These are phyloP conservation scores for Haplographium delicatum DNA, from an alignment of 495 filamentous ascomycete species.

Conservation along the genomic window DNA sequence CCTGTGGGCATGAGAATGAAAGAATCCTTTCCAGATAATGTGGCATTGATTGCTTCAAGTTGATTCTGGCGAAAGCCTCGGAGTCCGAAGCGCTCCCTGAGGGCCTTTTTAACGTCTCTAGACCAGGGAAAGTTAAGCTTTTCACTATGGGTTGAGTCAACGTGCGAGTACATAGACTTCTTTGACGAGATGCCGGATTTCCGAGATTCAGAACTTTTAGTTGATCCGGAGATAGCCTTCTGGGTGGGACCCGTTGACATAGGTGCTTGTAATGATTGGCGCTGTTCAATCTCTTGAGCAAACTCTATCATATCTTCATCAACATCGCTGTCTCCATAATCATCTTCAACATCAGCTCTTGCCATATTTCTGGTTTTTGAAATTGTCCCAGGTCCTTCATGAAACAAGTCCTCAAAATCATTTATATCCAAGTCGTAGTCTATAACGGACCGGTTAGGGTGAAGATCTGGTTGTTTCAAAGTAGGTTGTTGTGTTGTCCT, in stretches of 20 bases:
- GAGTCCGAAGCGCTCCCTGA: conserved; percentile 78
- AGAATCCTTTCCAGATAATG: conserved; percentile 75
- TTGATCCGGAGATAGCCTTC: not conserved
- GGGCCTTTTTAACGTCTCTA: conserved; percentile 67
- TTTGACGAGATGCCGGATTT: conserved; percentile 30
- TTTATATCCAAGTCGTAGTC: conserved; percentile 15
- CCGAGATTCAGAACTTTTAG: not conserved
- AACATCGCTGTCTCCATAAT: conserved; percentile 60
- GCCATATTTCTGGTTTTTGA: too few species aligned
- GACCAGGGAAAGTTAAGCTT: conserved; percentile 67
- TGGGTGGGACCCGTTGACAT: not conserved
- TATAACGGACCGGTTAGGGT: conserved; percentile 4
- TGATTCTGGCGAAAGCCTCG: conserved; percentile 86
- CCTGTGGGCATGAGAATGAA: conserved; percentile 98
- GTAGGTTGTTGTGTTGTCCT: too few species aligned
- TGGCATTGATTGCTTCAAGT: conserved; percentile 92
- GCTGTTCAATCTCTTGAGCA: conserved; percentile 51
- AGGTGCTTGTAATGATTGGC: conserved; percentile 26
- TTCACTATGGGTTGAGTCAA: conserved; percentile 25
- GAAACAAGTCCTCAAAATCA: conserved; percentile 14
- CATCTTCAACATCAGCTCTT: conserved; percentile 37
- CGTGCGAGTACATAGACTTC: conserved; percentile 34
- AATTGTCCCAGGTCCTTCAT: too few species aligned
- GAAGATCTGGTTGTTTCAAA: conserved; percentile 18
- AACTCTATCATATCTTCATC: conserved; percentile 67